phyloP scores from a whole-genome alignment of 441 rosid species.

The Hura crepitans region DNA sequence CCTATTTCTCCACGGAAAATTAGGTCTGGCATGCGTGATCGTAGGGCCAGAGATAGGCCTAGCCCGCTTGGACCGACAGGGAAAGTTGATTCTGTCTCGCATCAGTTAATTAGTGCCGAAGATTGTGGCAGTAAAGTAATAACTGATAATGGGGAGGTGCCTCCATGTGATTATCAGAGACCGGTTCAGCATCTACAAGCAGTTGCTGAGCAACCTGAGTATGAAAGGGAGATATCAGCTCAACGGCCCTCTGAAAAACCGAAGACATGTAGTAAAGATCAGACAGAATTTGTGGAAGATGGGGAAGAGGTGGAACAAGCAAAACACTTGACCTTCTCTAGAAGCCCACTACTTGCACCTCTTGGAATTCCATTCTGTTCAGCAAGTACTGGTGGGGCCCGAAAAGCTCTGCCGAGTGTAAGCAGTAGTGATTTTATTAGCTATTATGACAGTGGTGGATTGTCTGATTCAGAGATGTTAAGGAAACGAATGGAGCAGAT shows the following conservation, averaged over 20 bases:
- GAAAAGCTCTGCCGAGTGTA: slow-evolving; percentile 26
- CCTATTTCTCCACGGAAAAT: slow-evolving; percentile 57
- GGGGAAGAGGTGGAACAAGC: slow-evolving; percentile 53
- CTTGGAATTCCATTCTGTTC: slow-evolving; percentile 31
- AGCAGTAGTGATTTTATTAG: slow-evolving; percentile 32
- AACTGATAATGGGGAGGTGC: slow-evolving; percentile 60
- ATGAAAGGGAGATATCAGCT: slow-evolving; percentile 39
- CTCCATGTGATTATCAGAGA: slow-evolving; percentile 58
- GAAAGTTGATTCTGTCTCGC: slow-evolving; percentile 50
- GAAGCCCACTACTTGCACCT: slow-evolving; percentile 32
- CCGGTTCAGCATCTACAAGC: slow-evolving; percentile 47
- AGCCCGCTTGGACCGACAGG: slow-evolving; percentile 81
- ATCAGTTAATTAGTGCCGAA: slow-evolving; percentile 40
- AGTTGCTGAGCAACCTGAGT: slow-evolving; percentile 48
- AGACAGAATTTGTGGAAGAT: slow-evolving; percentile 35
- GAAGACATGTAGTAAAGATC: slow-evolving; percentile 38
- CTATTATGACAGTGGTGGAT: slow-evolving; percentile 48
- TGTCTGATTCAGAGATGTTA: slow-evolving; percentile 48
- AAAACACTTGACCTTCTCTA: slow-evolving; percentile 32
- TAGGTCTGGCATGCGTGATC: slow-evolving; percentile 58
- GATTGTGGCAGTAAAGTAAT: slow-evolving; percentile 38
- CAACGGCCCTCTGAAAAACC: slow-evolving; percentile 35
- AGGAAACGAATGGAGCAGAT: slow-evolving; percentile 65
- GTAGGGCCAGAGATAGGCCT: slow-evolving; percentile 66
- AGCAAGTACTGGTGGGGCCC: slow-evolving; percentile 26